Evolutionary conservation across 2,329 filamentous ascomycete genomes (phyloP).

Genomic region (Epichloe hybrida): DNA sequence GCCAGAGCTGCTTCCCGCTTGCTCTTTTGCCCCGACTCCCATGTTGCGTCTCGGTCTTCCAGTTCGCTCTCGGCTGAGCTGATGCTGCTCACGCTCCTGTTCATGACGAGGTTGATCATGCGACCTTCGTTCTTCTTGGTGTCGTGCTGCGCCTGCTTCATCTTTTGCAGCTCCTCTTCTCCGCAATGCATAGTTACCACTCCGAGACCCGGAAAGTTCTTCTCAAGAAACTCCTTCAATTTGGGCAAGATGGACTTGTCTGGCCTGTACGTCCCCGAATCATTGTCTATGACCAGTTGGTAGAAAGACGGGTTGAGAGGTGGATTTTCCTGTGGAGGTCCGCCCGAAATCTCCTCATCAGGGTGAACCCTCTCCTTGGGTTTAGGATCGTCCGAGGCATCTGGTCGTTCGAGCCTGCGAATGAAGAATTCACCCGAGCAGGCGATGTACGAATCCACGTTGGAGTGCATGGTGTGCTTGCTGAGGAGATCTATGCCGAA

Average conservation of each 20-base stretch:
- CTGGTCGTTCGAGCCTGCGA: conserved; percentile 45
- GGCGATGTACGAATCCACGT: conserved; percentile 82
- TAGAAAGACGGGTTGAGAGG: conserved; percentile 46
- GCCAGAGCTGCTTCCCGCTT: conserved; percentile 40
- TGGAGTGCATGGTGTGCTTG: conserved; percentile 95
- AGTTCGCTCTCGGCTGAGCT: conserved; percentile 41
- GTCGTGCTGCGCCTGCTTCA: conserved; percentile 65
- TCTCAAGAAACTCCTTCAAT: conserved; percentile 55
- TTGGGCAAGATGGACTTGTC: conserved; percentile 62
- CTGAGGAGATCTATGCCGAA: conserved; percentile 87
- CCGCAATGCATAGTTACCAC: conserved; percentile 67
- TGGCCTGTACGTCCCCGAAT: conserved; percentile 84
- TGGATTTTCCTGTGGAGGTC: conserved; percentile 29
- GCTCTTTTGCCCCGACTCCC: conserved; percentile 28
- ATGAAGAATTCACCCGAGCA: conserved; percentile 92
- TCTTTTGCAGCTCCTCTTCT: conserved; percentile 54
- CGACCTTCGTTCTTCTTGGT: conserved; percentile 53
- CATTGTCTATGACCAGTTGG: conserved; percentile 87
- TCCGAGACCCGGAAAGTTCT: conserved; percentile 65
- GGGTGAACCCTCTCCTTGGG: conserved; percentile 38
- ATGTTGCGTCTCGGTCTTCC: conserved; percentile 28
- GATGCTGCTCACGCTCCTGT: conserved; percentile 37
- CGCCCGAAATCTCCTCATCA: conserved; percentile 30
- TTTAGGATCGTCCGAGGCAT: conserved; percentile 28
- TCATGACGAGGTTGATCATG: conserved; percentile 41